Conservation (phyloP, 495 filamentous ascomycete genomes). For the Neurospora cerealis region DNA sequence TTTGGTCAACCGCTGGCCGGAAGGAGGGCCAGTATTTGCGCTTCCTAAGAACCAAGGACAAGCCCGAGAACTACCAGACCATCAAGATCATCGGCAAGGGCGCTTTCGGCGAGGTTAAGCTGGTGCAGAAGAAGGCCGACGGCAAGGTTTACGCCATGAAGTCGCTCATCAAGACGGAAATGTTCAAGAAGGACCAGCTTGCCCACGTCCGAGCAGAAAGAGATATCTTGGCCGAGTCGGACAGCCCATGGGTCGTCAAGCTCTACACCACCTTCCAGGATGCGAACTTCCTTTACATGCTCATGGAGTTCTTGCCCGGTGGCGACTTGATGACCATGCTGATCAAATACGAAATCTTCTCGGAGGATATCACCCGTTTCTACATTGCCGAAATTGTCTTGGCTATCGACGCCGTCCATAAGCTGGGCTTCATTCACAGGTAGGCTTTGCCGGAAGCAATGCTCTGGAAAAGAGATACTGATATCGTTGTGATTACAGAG, state of each 20-base stretch:
- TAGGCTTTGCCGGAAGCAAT: slow-evolving; percentile 25
- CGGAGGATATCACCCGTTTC: slow-evolving; percentile 95
- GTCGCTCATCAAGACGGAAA: slow-evolving; percentile 94
- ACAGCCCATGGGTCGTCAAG: slow-evolving; percentile 98
- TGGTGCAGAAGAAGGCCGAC: slow-evolving; percentile 93
- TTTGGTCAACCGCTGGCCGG: slow-evolving; percentile 65
- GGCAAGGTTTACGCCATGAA: slow-evolving; percentile 98
- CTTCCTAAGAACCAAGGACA: slow-evolving; percentile 86
- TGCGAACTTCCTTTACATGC: slow-evolving; percentile 86
- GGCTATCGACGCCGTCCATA: slow-evolving; percentile 96
- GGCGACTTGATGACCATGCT: slow-evolving; percentile 99
- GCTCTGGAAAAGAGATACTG: not conserved
- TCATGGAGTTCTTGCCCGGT: slow-evolving; percentile 98
- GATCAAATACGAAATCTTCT: slow-evolving; percentile 99
- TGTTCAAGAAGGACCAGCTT: slow-evolving; percentile 99
- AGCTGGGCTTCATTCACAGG: slow-evolving; percentile 97
- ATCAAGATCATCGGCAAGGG: slow-evolving; percentile 98
- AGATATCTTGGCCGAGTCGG: slow-evolving; percentile 94
- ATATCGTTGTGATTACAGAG: slow-evolving; percentile 43
- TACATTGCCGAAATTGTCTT: slow-evolving; percentile 98
- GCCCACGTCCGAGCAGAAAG: slow-evolving; percentile 97
- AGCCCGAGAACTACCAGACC: slow-evolving; percentile 84
- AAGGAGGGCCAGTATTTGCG: slow-evolving; percentile 87
- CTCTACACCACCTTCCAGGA: slow-evolving; percentile 97
- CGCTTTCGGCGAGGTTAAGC: slow-evolving; percentile 94